phyloP scores from a whole-genome alignment of 371 early-diverging fungal genomes.

The Mortierella sp. region DNA sequence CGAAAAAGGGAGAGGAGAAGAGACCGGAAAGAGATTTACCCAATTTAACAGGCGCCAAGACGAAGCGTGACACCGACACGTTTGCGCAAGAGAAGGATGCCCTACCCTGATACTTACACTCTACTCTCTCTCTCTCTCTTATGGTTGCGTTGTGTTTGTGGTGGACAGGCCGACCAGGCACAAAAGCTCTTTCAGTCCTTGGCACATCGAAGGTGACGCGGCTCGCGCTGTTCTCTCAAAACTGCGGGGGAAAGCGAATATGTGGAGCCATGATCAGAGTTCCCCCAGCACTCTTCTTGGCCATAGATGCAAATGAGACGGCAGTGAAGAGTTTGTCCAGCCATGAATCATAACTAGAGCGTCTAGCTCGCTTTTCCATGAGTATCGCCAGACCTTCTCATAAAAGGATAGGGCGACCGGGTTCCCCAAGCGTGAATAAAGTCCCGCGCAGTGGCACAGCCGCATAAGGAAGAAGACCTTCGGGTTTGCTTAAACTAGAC shows the following conservation, averaged over 20 bases:
- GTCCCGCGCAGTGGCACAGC: too few relatives aligned
- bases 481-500: too few relatives aligned
- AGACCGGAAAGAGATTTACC: background rate
- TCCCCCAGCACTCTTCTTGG: background rate
- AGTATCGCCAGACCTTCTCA: too few relatives aligned
- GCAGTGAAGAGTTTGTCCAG: too few relatives aligned
- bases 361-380: too few relatives aligned
- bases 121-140: slow-evolving; percentile 3
- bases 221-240: too few relatives aligned
- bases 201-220: slow-evolving; percentile 46
- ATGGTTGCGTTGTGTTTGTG: background rate
- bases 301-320: background rate
- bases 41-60: background rate
- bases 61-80: slow-evolving; percentile 4
- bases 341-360: too few relatives aligned
- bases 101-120: background rate
- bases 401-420: too few relatives aligned
- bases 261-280: too few relatives aligned
- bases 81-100: slow-evolving; percentile 31
- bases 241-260: too few relatives aligned
- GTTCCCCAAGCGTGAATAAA: too few relatives aligned
- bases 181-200: slow-evolving; percentile 47
- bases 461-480: too few relatives aligned
- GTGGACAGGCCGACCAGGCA: slow-evolving; percentile 42
- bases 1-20: background rate